Conservation (phyloP, 768 basidiomycete genomes). For the Tephrocybe rancida region DNA sequence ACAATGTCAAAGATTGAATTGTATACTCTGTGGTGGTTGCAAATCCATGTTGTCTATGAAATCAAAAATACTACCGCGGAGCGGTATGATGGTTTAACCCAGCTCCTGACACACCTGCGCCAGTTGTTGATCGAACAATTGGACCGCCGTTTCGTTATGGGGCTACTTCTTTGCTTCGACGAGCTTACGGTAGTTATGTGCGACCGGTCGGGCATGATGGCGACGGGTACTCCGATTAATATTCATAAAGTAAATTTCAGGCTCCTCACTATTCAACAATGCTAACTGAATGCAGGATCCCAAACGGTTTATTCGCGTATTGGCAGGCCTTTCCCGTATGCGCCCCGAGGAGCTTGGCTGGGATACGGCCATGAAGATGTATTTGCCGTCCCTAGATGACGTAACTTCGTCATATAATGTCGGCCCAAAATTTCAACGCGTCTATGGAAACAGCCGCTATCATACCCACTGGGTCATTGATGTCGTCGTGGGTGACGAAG, state of each 20-base stretch:
- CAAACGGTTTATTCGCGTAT: constrained; percentile 1
- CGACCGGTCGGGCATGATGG: constrained; percentile 13
- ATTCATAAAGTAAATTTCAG: constrained; percentile 8
- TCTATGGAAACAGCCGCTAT: not conserved
- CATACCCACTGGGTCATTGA: constrained; percentile 5
- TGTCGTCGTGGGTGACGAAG: no score
- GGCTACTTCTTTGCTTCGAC: constrained; percentile 3
- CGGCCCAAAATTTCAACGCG: not conserved
- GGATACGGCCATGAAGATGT: constrained; percentile 9
- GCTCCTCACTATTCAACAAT: not conserved
- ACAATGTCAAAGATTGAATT: not conserved
- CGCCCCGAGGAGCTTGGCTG: constrained; percentile 12
- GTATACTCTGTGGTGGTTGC: no score
- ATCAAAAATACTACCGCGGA: not conserved
- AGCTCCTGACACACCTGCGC: constrained; percentile 10
- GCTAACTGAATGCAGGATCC: not conserved
- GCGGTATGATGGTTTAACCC: not conserved
- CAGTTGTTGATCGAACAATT: constrained; percentile 14
- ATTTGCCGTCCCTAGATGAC: not conserved
- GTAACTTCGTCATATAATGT: not conserved
- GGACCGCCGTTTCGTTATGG: constrained; percentile 12
- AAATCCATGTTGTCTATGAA: no score
- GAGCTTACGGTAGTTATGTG: constrained; percentile 6
- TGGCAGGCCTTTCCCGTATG: not conserved
- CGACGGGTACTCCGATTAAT: constrained; percentile 8